Evolutionary conservation across 2,329 filamentous ascomycete species (phyloP).

Genomic region (Arthrobotrys megalospora): DNA sequence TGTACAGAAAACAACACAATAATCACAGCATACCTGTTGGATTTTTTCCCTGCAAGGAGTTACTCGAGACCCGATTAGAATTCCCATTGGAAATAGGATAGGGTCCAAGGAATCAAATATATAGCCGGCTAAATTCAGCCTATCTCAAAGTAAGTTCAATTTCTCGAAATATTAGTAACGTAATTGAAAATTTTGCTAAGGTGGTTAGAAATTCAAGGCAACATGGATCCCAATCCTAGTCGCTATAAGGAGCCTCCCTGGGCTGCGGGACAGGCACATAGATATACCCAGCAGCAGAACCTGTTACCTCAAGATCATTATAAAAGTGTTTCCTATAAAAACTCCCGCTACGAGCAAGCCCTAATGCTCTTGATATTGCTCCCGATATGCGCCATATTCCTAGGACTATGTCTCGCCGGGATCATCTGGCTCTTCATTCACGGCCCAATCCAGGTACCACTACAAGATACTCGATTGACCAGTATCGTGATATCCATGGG

Average conservation of each 20-base stretch:
- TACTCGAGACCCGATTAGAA: too few species aligned
- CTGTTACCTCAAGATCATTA: not conserved
- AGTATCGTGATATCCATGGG: not conserved
- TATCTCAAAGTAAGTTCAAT: too few species aligned
- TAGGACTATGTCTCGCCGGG: not conserved
- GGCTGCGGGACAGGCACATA: not conserved
- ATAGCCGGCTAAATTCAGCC: too few species aligned
- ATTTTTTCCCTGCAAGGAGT: too few species aligned
- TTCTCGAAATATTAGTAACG: too few species aligned
- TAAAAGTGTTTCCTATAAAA: not conserved
- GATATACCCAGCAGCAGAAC: not conserved
- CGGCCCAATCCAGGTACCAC: not conserved
- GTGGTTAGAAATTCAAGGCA: not conserved
- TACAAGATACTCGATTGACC: slow-evolving; percentile 10
- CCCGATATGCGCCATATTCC: not conserved
- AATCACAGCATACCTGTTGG: too few species aligned
- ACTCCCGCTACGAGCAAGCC: slow-evolving; percentile 1
- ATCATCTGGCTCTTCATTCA: not conserved
- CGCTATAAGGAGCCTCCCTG: not conserved
- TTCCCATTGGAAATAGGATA: too few species aligned
- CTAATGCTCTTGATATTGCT: not conserved
- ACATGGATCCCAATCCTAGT: not conserved
- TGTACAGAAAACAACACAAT: too few species aligned
- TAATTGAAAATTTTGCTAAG: too few species aligned
- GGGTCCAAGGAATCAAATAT: too few species aligned